A percentile compares a stretch with the other conserved stretches of the same genome.
Evolutionary conservation across 2,329 filamentous ascomycete species (phyloP).

Genomic region (Neofusicoccum laricinum): DNA sequence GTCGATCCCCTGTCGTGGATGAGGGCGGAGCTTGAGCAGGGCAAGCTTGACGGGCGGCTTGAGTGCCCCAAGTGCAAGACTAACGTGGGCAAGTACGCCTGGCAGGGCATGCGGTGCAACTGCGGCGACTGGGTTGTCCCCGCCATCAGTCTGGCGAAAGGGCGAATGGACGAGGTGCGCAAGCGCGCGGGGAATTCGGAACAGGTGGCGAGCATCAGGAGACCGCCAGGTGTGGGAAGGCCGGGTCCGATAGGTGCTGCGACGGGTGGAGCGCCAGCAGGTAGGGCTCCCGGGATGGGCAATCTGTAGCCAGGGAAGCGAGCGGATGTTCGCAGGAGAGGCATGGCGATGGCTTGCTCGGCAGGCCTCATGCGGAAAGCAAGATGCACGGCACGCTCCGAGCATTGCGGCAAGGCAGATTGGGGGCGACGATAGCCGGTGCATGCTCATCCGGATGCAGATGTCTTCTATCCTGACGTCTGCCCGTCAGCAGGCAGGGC

Average conservation of each 20-base stretch:
- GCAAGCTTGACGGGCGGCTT: conserved; percentile 77
- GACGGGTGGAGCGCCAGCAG: neutral
- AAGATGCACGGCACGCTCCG: conserved; percentile 1
- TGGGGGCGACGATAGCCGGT: conserved; percentile 9
- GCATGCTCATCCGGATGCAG: conserved; percentile 7
- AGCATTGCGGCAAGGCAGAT: neutral
- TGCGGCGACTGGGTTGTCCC: conserved; percentile 90
- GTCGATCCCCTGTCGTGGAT: conserved; percentile 95
- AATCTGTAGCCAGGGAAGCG: neutral
- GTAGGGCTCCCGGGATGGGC: conserved; percentile 11
- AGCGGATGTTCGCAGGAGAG: neutral
- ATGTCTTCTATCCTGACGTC: neutral
- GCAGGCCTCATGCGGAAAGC: neutral
- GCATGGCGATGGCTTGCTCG: neutral
- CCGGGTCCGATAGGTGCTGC: neutral
- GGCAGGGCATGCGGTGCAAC: conserved; percentile 91
- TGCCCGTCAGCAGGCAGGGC: neutral
- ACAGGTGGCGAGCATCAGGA: conserved; percentile 9
- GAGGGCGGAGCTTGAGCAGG: conserved; percentile 78
- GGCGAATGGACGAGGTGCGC: conserved; percentile 70
- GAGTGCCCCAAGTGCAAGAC: conserved; percentile 82
- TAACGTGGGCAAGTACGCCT: conserved; percentile 88
- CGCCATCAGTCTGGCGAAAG: conserved; percentile 80
- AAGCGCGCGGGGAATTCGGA: conserved; percentile 14
- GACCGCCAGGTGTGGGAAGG: conserved; percentile 7